Evolutionary conservation across 2,329 filamentous ascomycete species (phyloP).

Genomic region (Cladosporium sp.): DNA sequence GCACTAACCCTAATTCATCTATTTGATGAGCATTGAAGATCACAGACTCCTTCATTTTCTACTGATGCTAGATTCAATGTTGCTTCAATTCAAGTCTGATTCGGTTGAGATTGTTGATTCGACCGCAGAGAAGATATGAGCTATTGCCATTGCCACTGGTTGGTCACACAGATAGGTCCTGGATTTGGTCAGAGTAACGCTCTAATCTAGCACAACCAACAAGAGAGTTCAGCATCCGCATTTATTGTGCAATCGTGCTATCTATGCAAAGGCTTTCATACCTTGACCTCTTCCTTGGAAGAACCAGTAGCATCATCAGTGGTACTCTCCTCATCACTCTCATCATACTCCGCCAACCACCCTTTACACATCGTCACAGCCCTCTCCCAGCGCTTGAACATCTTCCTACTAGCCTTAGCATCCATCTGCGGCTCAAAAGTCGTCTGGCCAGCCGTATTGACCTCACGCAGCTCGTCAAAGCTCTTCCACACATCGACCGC

Average conservation of each 20-base stretch:
- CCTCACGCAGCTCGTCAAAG: conserved; percentile 67
- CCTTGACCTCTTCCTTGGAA: conserved; percentile 1
- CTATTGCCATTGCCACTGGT: too few species aligned
- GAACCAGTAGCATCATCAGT: conserved; percentile 15
- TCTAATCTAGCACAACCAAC: not conserved
- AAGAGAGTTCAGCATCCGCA: not conserved
- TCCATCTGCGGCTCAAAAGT: conserved; percentile 66
- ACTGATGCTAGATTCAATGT: too few species aligned
- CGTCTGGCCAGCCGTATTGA: conserved; percentile 66
- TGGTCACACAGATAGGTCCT: too few species aligned
- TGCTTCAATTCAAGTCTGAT: too few species aligned
- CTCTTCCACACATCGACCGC: conserved; percentile 74
- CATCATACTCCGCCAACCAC: conserved; percentile 53
- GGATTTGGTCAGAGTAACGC: not conserved
- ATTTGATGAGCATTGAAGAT: too few species aligned
- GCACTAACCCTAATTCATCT: too few species aligned
- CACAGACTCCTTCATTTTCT: too few species aligned
- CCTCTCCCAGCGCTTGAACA: conserved; percentile 70
- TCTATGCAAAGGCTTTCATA: conserved; percentile 1
- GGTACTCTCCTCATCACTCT: conserved; percentile 15
- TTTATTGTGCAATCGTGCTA: not conserved
- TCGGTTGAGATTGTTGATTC: too few species aligned
- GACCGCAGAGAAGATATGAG: too few species aligned
- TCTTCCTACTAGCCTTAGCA: conserved; percentile 51
- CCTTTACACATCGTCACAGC: conserved; percentile 76